phyloP scores from a whole-genome alignment of 2,329 filamentous ascomycete species.

The Trichoderma oligosporum region DNA sequence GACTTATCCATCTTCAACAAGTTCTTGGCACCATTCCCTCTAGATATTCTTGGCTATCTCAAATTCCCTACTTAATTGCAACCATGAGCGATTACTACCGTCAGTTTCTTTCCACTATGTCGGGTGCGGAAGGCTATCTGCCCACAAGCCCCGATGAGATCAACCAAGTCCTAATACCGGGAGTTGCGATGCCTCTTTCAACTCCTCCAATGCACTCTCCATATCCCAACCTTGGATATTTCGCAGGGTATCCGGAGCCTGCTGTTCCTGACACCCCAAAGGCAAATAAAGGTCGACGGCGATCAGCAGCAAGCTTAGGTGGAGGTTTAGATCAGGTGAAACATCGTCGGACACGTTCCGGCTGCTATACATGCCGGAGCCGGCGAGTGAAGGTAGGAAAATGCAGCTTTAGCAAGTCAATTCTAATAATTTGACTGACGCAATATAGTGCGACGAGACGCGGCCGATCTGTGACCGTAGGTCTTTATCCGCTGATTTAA shows the following conservation, averaged over 20 bases:
- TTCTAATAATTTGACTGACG: constrained; percentile 13
- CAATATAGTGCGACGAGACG: constrained; percentile 75
- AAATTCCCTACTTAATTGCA: constrained; percentile 8
- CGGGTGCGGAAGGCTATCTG: constrained; percentile 41
- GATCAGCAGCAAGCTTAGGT: constrained; percentile 42
- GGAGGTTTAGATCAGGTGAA: constrained; percentile 68
- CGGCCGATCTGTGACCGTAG: constrained; percentile 80
- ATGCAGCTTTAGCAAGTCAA: constrained; percentile 14
- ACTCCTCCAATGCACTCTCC: constrained; percentile 37
- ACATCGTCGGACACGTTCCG: constrained; percentile 87
- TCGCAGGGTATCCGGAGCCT: constrained; percentile 49
- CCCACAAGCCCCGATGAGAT: constrained; percentile 40
- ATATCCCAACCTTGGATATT: constrained; percentile 48
- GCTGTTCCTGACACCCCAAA: constrained; percentile 47
- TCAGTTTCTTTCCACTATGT: constrained; percentile 52
- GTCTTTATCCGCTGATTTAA: constrained; percentile 22
- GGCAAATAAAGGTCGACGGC: constrained; percentile 48
- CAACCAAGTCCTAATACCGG: constrained; percentile 37
- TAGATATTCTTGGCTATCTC: constrained; percentile 6
- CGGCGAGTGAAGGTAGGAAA: constrained; percentile 73
- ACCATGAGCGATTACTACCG: constrained; percentile 56
- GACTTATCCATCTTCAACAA: not conserved
- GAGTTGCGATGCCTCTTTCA: constrained; percentile 28
- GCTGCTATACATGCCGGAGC: constrained; percentile 86
- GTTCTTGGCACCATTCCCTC: not conserved